Evolutionary conservation across 148 eudicot species (phyloP).

Genomic region (Suaeda aralocaspica): DNA sequence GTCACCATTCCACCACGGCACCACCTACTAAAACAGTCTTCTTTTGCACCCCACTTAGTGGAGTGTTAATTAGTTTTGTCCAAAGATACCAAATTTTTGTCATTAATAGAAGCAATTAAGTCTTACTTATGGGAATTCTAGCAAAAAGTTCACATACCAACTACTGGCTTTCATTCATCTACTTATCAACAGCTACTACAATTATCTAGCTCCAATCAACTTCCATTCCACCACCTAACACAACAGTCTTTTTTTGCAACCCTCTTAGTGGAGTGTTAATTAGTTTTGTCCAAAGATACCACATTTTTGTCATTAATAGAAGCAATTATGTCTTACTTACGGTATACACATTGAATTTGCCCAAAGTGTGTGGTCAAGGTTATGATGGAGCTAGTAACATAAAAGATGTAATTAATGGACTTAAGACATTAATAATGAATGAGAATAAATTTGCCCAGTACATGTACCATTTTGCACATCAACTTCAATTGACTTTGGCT

Average conservation of each 20-base stretch:
- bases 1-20: too few species aligned
- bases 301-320: slow-evolving; percentile 1
- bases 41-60: neutral
- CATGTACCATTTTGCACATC: neutral
- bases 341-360: neutral
- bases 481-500: neutral
- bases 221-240: neutral
- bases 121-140: neutral
- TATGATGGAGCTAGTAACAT: slow-evolving; percentile 11
- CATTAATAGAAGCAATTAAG: slow-evolving; percentile 1
- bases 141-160: too few species aligned
- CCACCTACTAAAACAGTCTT: slow-evolving; percentile 5
- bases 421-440: neutral
- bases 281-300: slow-evolving; percentile 6
- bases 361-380: slow-evolving; percentile 16
- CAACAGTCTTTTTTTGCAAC: neutral
- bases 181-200: too few species aligned
- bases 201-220: too few species aligned
- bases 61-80: slow-evolving; percentile 1
- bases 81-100: slow-evolving; percentile 1
- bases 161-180: too few species aligned
- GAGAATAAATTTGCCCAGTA: neutral
- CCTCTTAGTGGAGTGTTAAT: slow-evolving; percentile 4
- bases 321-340: neutral
- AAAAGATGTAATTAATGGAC: neutral